Evolutionary conservation across 1,139 yeast genomes (phyloP).

Genomic region (Geotrichum europaeum): DNA sequence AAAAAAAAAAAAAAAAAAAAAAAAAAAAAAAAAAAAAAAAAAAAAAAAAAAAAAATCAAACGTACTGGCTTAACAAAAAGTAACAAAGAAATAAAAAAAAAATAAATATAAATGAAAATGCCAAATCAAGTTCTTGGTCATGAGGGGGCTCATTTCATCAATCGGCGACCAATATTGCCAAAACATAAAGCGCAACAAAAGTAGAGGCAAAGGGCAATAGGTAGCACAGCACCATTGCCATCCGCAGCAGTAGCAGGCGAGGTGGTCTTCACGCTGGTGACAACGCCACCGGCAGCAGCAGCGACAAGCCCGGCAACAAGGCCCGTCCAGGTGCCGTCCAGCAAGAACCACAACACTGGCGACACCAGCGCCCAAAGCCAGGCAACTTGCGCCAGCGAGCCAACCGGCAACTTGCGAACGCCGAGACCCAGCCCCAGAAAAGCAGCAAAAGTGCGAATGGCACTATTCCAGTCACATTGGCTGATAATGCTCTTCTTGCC

Average conservation of each 20-base stretch:
- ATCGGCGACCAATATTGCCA: slow-evolving; percentile 49
- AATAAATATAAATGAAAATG: not conserved
- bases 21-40: not conserved
- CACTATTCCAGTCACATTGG: slow-evolving; percentile 37
- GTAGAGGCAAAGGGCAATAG: slow-evolving; percentile 42
- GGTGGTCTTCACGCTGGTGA: slow-evolving; percentile 26
- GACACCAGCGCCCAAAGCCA: slow-evolving; percentile 69
- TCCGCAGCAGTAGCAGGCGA: slow-evolving; percentile 19
- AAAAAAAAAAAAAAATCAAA: not conserved
- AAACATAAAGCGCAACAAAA: slow-evolving; percentile 64
- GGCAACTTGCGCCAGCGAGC: slow-evolving; percentile 67
- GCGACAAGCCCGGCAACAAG: slow-evolving; percentile 35
- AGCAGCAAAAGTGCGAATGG: slow-evolving; percentile 62
- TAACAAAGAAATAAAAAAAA: not conserved
- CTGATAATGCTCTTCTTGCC: slow-evolving; percentile 6
- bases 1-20: not conserved
- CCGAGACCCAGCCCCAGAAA: slow-evolving; percentile 82
- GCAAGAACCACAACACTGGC: slow-evolving; percentile 71
- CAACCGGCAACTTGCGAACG: slow-evolving; percentile 74
- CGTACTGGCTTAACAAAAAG: not conserved
- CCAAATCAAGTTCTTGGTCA: not conserved
- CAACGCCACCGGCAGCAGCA: slow-evolving; percentile 31
- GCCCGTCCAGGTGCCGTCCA: slow-evolving; percentile 71
- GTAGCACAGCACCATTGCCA: slow-evolving; percentile 22
- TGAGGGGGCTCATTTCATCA: not conserved